phyloP scores from a whole-genome alignment of 148 eudicot genomes.

The Diospyros kaki region DNA sequence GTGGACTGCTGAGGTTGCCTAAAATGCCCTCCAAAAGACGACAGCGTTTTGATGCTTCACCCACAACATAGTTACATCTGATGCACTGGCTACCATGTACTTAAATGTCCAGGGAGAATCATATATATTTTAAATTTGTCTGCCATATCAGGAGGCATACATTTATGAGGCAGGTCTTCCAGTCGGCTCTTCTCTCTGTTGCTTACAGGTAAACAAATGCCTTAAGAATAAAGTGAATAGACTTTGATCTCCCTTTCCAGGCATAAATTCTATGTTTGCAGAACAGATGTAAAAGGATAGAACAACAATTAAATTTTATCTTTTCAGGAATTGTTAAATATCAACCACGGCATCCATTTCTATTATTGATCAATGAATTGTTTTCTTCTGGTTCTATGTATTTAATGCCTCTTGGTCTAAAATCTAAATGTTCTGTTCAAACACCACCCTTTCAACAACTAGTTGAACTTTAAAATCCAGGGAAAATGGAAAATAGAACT shows the following conservation, averaged over 20 bases:
- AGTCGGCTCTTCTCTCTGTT: neutral
- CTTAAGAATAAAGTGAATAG: neutral
- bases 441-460: neutral
- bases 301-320: neutral
- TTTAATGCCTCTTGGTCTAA: neutral
- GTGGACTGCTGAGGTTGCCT: too few species aligned
- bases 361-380: neutral
- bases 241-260: too few species aligned
- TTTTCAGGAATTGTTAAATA: too few species aligned
- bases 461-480: neutral
- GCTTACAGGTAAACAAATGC: too few species aligned
- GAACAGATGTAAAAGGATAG: neutral
- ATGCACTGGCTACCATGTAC: neutral
- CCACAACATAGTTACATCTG: too few species aligned
- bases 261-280: neutral
- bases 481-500: neutral
- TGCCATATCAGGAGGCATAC: neutral
- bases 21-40: too few species aligned
- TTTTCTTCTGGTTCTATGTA: too few species aligned
- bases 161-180: neutral
- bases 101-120: neutral
- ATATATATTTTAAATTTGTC: too few species aligned
- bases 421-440: neutral
- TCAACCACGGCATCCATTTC: neutral
- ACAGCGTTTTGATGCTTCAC: too few species aligned